Evolutionary conservation across 1,284 basidiomycete genomes (phyloP).

Genomic region (Phellinidium pouzarii): DNA sequence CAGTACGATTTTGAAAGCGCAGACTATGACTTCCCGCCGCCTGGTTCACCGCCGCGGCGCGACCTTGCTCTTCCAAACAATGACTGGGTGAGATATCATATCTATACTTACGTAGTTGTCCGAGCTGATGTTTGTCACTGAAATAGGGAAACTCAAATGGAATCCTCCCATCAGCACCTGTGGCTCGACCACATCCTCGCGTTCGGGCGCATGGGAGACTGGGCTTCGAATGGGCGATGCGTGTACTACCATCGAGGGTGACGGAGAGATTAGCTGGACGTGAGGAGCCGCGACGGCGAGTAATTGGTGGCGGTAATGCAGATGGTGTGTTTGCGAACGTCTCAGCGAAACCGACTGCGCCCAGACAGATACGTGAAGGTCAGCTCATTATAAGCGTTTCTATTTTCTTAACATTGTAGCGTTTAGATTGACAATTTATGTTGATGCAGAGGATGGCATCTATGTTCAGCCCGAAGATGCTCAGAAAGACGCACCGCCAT

Average conservation of each 20-base stretch:
- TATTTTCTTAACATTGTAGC: slow-evolving; percentile 1
- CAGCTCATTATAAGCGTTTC: slow-evolving; percentile 20
- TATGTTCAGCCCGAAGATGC: slow-evolving; percentile 75
- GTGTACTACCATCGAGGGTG: slow-evolving; percentile 41
- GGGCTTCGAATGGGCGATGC: slow-evolving; percentile 45
- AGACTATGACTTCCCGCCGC: slow-evolving; percentile 65
- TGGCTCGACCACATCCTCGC: slow-evolving; percentile 30
- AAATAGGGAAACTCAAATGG: slow-evolving; percentile 74
- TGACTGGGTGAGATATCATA: slow-evolving; percentile 29
- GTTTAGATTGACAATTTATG: neutral
- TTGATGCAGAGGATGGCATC: slow-evolving; percentile 55
- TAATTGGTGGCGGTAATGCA: slow-evolving; percentile 75
- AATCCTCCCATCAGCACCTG: slow-evolving; percentile 48
- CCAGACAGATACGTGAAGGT: slow-evolving; percentile 61
- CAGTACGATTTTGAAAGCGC: slow-evolving; percentile 83
- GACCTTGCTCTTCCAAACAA: slow-evolving; percentile 53
- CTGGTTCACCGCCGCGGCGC: slow-evolving; percentile 74
- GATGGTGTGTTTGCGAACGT: slow-evolving; percentile 98
- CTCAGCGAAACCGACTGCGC: slow-evolving; percentile 77
- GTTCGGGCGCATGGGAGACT: slow-evolving; percentile 25
- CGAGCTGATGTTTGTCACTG: neutral
- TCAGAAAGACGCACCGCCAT: slow-evolving; percentile 78
- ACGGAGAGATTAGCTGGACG: slow-evolving; percentile 7
- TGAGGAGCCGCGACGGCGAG: slow-evolving; percentile 15
- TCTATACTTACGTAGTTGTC: neutral